Evolutionary conservation across 2,329 filamentous ascomycete species (phyloP), one percentile per base, ranked within the genome.

Genomic region (Talaromyces amestolkiae): DNA sequence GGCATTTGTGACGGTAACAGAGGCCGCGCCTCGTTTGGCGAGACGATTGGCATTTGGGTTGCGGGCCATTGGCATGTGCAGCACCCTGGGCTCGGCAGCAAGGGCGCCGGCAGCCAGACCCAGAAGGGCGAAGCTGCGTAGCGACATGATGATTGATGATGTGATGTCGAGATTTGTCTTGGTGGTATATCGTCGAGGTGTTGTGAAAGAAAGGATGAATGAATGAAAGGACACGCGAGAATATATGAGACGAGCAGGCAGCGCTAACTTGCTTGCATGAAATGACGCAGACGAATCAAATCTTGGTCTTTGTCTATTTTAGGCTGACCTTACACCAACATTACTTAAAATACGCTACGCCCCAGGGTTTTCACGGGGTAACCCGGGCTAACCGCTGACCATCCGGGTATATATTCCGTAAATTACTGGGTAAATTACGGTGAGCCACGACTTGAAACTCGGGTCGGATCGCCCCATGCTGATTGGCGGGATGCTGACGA

Each of bases 21-120:
- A 19, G 11, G 64, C 64, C 24, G 58, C 19, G 58, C 19, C 58
- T 17, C 65, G 65, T 58, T 66, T 66, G 39, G 56, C 58, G 10
- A 66, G 37, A 31, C 35, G 39, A 15, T 43, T 49, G 17, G 33
- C 35, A 31, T 58, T 61, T 6, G 65, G 24, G 15, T 58, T 63
- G 54, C 65, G 60, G 37, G 35, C 13, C 11, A 64, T 22, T 24
- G 60, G 61, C 65, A 66, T 66, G 47, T 64, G 54, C 27, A 66
- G 39, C 15, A 66, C 65, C 17, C 47, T 59, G 27, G 65, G 65
- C 35, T 61, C 61, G 39, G 65, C 65, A 49, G 65, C 65, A 59
- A 66, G 61, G 27, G 65, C 60, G 59, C 51, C 59, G 24, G 64
- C 64, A 22, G 64, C 59, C 13, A 66, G 64, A 22, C 59, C 59